Evolutionary conservation across 208 protist genomes (phyloP), one percentile per base, ranked within the genome.

Genomic region (Crithidia thermophila): DNA sequence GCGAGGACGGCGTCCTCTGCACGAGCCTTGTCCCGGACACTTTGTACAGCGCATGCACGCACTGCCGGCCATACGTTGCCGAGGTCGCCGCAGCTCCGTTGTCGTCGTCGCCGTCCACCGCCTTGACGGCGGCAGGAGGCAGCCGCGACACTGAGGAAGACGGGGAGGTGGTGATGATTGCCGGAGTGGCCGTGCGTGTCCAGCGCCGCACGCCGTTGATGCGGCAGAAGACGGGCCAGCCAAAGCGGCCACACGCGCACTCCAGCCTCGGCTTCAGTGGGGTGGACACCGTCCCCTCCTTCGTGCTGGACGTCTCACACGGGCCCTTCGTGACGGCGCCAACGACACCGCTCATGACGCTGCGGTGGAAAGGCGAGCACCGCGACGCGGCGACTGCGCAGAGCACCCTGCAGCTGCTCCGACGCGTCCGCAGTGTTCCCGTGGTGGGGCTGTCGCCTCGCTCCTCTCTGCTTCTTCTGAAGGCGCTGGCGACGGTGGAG

Each of bases 341-440:
- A 6, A 71, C 51, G 6, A 77, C 81, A 45, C 21, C 76, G 31
- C 51, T 80, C 33, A 73, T 94, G 25, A 90, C 75, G 28, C 34
- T 87, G 50, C 91, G 91, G 2, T 96, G 91, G 88, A 89, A 85
- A 62, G 84, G 80, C 10, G 80, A 79, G 20, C 84, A 86, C 55
- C 83, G 91, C 40, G 64, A 67, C n/a, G 72, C 84, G 13, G 67
- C 68, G 31, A 82, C 80, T 55, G 91, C 85, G 21, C 77, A 71
- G 51, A 62, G 72, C 51, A 72, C 85, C 25, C 61, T 94, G 55
- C 74, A 78, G 33, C 67, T 90, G 23, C 79, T 83, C 3, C 87
- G 81, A 28, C 43, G 53, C 21, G 50, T 91, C 7, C 61, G 66
- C 13, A 58, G 63, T 11, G 82, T 84, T 13, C 51, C 77, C 11